These are phyloP conservation scores for Raphanus sativus DNA, from an alignment of 345 rosid genomes.

Conservation along the genomic window DNA sequence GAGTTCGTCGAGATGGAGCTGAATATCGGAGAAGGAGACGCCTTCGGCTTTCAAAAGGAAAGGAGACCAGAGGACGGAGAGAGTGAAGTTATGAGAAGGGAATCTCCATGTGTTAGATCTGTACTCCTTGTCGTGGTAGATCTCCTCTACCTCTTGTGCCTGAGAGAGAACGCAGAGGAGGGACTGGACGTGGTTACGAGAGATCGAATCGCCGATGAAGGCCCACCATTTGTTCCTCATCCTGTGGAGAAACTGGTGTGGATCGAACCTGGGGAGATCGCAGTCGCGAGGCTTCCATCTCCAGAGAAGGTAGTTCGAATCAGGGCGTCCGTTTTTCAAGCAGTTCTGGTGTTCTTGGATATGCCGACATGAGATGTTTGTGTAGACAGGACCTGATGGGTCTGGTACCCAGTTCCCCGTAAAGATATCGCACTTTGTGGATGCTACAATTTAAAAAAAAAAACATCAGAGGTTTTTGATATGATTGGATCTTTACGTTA, in stretches of 20 bases:
- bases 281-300: constrained; percentile 89
- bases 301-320: constrained; percentile 70
- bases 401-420: constrained; percentile 76
- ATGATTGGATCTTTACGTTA: background rate
- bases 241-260: constrained; percentile 53
- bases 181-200: constrained; percentile 96
- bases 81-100: constrained; percentile 66
- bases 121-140: constrained; percentile 79
- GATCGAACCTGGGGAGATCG: constrained; percentile 80
- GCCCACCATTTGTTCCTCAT: constrained; percentile 84
- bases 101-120: constrained; percentile 81
- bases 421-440: constrained; percentile 63
- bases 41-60: constrained; percentile 82
- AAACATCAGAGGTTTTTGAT: background rate
- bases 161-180: constrained; percentile 83
- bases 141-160: constrained; percentile 68
- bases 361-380: constrained; percentile 69
- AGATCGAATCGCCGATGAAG: constrained; percentile 88
- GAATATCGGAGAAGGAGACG: constrained; percentile 67
- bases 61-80: constrained; percentile 88
- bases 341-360: constrained; percentile 89
- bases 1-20: constrained; percentile 77
- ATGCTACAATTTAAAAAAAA: background rate
- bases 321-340: constrained; percentile 71
- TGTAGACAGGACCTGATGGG: constrained; percentile 62